phyloP scores from a whole-genome alignment of 2,329 filamentous ascomycete species.

The Cladophialophora chaetospira region DNA sequence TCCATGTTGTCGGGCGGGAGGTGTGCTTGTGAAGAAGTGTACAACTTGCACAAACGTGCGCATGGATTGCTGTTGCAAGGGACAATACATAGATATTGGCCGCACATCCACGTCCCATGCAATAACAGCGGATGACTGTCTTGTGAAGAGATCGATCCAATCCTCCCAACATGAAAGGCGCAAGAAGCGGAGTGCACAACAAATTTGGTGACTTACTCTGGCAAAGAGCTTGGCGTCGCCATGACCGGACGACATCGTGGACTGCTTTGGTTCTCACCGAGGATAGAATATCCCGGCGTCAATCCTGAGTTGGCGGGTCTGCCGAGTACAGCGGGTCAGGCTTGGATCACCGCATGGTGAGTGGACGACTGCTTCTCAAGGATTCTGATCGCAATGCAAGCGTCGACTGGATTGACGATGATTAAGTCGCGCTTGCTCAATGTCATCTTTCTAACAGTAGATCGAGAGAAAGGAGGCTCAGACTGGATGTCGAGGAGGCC shows the following conservation, averaged over 20 bases:
- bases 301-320: neutral
- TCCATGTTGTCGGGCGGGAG: neutral
- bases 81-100: too few species aligned
- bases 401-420: neutral
- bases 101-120: too few species aligned
- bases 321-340: neutral
- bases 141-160: neutral
- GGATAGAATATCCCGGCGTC: neutral
- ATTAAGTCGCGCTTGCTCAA: neutral
- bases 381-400: neutral
- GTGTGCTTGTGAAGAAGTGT: neutral
- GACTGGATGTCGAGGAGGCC: neutral
- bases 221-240: conserved; percentile 99
- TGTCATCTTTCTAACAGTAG: neutral
- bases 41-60: too few species aligned
- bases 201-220: conserved; percentile 66
- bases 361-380: neutral
- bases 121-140: neutral
- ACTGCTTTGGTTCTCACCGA: neutral
- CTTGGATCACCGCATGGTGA: conserved; percentile 1
- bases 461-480: neutral
- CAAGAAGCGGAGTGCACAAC: conserved; percentile 22
- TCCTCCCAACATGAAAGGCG: neutral
- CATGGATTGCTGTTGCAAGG: too few species aligned
- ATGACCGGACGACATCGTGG: conserved; percentile 66